Evolutionary conservation across 805 yeast species (phyloP), one percentile per base, ranked within the genome.

Genomic region (Candida chilensis): DNA sequence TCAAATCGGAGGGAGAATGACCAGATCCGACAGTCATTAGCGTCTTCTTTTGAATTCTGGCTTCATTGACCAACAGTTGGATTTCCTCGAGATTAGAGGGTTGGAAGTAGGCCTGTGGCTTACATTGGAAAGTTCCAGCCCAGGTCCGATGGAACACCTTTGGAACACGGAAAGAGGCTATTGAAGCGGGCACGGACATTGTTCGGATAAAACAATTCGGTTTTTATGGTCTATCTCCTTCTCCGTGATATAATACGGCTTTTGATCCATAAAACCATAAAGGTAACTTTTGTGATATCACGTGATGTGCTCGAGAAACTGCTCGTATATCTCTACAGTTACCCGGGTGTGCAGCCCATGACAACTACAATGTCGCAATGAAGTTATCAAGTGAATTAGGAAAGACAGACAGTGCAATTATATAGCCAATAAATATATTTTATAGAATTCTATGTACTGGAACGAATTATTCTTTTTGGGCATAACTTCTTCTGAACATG

Each of bases 1-100:
- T 85, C 57, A 92, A 57, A 47, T 78, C 88, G 26, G 94, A 81
- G 0, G 98, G 98, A 5, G 96, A 87, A 50, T 92, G 97, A 19
- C 95, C 96, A 0, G 95, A 75, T 0, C 98, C 98, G 6, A 84
- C 88, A 2, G 83, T 74, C 67, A 83, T 78, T 32, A 90, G 57
- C 12, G 94, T 82, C 41, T 75, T 79, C 13, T 65, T 59, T 16
- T 60, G 48, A 27, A 55, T 45, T 28, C 70, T 60, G 4, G 97
- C 97, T 34, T 64, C 62, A 20, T 68, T 61, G 18, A 90, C 85
- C 32, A 90, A 63, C 13, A 57, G 64, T 33, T 64, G 63, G 29
- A 90, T 76, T 42, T 88, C 83, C n/a, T 74, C 83, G 5, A 82
- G 47, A 5, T 64, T 59, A 2, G 55, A 47, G 1, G 98, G 98